Percentiles rank a stretch among this genome's conserved stretches.
Conservation (phyloP, 768 basidiomycete species). For the Lentinula detonsa region DNA sequence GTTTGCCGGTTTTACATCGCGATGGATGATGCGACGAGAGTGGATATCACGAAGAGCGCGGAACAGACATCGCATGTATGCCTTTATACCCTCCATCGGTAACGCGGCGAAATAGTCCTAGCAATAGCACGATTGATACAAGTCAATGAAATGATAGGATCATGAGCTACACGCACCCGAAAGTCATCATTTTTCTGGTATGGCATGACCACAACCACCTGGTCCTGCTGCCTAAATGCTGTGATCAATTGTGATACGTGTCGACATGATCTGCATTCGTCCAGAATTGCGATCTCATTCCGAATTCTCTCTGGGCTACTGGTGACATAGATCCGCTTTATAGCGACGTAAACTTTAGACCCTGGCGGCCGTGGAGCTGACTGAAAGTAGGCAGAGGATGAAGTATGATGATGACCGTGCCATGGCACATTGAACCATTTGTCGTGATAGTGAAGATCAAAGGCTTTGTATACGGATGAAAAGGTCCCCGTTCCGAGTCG, state of each 20-base stretch:
- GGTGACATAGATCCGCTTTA: slow-evolving; percentile 97
- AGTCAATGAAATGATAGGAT: neutral
- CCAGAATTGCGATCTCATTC: slow-evolving; percentile 90
- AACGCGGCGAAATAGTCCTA: slow-evolving; percentile 77
- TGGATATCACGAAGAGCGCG: slow-evolving; percentile 88
- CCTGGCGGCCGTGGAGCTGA: slow-evolving; percentile 32
- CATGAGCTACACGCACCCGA: slow-evolving; percentile 51
- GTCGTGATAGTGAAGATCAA: slow-evolving; percentile 69
- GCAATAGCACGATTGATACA: neutral
- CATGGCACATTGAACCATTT: slow-evolving; percentile 75
- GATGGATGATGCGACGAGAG: slow-evolving; percentile 81
- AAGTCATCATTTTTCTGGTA: slow-evolving; percentile 93
- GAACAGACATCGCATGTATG: slow-evolving; percentile 88
- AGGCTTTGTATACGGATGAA: slow-evolving; percentile 97
- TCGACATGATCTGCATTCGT: slow-evolving; percentile 75
- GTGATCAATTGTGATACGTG: slow-evolving; percentile 93
- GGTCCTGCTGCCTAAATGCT: slow-evolving; percentile 86
- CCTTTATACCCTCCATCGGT: slow-evolving; percentile 70
- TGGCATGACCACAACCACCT: slow-evolving; percentile 92
- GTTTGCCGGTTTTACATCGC: slow-evolving; percentile 97
- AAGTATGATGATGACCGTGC: slow-evolving; percentile 58
- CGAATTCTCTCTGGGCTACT: slow-evolving; percentile 88
- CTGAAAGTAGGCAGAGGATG: slow-evolving; percentile 65
- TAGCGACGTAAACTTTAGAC: slow-evolving; percentile 74
- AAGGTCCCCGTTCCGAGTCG: slow-evolving; percentile 96